Evolutionary conservation across 2,329 filamentous ascomycete species (phyloP), one percentile per base, ranked within the genome.

Genomic region (Phyllosticta citribraziliensis): DNA sequence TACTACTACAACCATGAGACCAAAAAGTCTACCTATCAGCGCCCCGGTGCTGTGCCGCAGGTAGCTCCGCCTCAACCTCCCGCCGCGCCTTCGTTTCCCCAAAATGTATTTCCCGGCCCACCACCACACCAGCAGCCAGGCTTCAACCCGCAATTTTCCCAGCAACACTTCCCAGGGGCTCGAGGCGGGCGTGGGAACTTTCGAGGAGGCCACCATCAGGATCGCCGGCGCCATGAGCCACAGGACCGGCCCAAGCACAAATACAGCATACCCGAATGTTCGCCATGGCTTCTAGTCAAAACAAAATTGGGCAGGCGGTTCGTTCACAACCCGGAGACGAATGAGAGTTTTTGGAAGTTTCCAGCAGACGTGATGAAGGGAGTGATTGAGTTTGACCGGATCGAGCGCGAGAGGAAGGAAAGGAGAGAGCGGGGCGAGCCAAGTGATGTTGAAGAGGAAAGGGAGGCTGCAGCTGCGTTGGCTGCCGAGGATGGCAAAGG

Each of bases 291-390:
- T 0, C 78, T 99, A 3, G 90, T 99, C n/a, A 89, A 88, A 71
- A 99, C 94, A 0, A 97, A 91, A 71, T 85, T 93, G 64, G 89
- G 90, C 22, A 82, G 94, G 62, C 84, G 92, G 58, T 99, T 99
- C 70, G 91, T 92, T 2, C 89, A 96, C 77, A 96, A 99, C 67
- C 84, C 86, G 0, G 82, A 83, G 59, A 96, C 93, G 66, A 89
- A 93, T 47, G 82, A 91, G 66, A 97, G 92, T 73, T 91, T 91
- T 73, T 99, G 95, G 94, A 91, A 91, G 69, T 94, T 97, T 68
- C 94, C 94, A 0, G 84, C 90, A 60, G 87, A 94, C 71, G 80
- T 99, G 40, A 87, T 92, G 81, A 86, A 88, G 63, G 91, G 85
- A 0, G 83, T 87, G 1, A 71, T 83, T 3, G 83, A 85, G 14